Conservation (phyloP, 2,329 filamentous ascomycete species). For the Penicillium capsulatum region DNA sequence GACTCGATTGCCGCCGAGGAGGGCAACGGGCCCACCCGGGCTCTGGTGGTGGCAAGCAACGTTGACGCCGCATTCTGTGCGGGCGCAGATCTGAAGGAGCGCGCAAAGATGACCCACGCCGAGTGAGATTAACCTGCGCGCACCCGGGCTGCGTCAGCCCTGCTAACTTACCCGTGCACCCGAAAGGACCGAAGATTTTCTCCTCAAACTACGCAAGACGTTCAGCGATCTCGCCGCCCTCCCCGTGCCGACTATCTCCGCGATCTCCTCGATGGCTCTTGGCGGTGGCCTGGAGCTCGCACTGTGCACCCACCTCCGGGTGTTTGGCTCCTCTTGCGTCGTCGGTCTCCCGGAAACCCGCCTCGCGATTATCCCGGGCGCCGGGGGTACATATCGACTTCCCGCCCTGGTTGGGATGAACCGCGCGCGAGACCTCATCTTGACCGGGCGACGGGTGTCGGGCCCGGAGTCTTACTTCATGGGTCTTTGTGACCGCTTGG, state of each 20-base stretch:
- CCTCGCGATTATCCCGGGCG: conserved; percentile 89
- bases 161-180: neutral
- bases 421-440: conserved; percentile 81
- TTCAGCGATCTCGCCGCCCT: conserved; percentile 69
- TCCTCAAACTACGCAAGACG: conserved; percentile 69
- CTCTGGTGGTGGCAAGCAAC: conserved; percentile 77
- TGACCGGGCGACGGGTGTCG: conserved; percentile 81
- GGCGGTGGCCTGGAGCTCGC: conserved; percentile 93
- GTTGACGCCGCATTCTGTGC: conserved; percentile 88
- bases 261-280: conserved; percentile 78
- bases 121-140: conserved; percentile 56
- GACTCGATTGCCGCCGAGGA: conserved; percentile 63
- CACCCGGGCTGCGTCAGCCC: neutral
- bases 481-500: conserved; percentile 82
- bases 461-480: conserved; percentile 87
- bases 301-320: conserved; percentile 81
- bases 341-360: conserved; percentile 88
- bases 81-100: conserved; percentile 89
- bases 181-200: conserved; percentile 71
- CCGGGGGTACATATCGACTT: conserved; percentile 85
- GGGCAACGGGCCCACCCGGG: conserved; percentile 62
- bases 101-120: conserved; percentile 67
- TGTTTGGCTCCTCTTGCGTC: conserved; percentile 72
- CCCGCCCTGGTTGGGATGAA: conserved; percentile 73
- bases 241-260: conserved; percentile 84